Evolutionary conservation across 768 basidiomycete species (phyloP).

Genomic region (Leccinellum albellum): DNA sequence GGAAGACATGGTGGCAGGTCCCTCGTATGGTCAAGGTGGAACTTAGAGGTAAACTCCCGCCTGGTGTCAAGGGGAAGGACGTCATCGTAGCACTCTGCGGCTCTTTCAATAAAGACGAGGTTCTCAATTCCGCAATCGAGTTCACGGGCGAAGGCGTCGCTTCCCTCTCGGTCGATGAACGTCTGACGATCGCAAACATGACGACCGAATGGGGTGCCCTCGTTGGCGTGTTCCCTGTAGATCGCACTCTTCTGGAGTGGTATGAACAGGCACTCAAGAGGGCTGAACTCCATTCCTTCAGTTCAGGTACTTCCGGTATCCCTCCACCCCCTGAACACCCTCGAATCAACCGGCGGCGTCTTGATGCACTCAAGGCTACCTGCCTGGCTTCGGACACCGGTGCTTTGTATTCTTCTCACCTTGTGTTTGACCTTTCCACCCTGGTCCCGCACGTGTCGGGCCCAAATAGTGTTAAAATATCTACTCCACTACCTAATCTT

Average conservation of each 20-base stretch:
- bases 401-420: conserved; percentile 81
- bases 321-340: conserved; percentile 79
- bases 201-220: conserved; percentile 99
- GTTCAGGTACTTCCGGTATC: conserved; percentile 42
- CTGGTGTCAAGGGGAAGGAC: conserved; percentile 96
- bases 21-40: conserved; percentile 96
- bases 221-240: conserved; percentile 92
- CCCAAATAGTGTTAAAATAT: conserved; percentile 95
- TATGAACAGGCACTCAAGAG: conserved; percentile 73
- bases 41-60: conserved; percentile 71
- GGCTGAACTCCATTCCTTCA: conserved; percentile 74
- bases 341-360: conserved; percentile 71
- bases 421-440: conserved; percentile 88
- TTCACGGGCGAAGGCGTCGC: conserved; percentile 88
- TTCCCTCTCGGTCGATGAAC: conserved; percentile 80
- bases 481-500: conserved; percentile 87
- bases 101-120: conserved; percentile 93
- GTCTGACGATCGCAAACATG: conserved; percentile 98
- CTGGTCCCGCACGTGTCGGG: conserved; percentile 95
- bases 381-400: conserved; percentile 66
- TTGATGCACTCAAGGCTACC: conserved; percentile 58
- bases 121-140: conserved; percentile 94
- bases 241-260: conserved; percentile 78
- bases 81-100: conserved; percentile 97
- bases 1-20: conserved; percentile 99